Conservation (phyloP, 257 asterid genomes). For the Solanum peruvianum region DNA sequence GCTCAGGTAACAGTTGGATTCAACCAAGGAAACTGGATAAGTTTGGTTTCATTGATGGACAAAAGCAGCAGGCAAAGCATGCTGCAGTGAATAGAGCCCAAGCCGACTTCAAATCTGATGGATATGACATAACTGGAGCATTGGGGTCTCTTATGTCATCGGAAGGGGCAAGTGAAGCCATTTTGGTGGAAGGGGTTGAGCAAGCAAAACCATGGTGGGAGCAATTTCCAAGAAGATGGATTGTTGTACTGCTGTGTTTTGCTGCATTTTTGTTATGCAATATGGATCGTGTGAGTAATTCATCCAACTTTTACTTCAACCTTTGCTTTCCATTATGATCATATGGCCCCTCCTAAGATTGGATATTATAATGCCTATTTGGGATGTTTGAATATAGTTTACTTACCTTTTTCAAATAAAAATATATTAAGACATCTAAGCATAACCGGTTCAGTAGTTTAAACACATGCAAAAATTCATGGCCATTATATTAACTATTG, state of each 20-base stretch:
- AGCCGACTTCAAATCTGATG: conserved; percentile 77
- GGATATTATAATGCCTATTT: neutral
- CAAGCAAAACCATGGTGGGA: conserved; percentile 58
- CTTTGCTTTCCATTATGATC: neutral
- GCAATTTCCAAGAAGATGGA: conserved; percentile 83
- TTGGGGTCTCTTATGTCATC: conserved; percentile 37
- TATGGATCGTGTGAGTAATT: conserved; percentile 87
- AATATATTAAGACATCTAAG: neutral
- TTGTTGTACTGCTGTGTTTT: conserved; percentile 92
- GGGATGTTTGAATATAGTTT: neutral
- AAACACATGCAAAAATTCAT: neutral
- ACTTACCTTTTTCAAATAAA: neutral
- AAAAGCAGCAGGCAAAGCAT: conserved; percentile 26
- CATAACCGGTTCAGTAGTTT: neutral
- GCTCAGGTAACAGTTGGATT: conserved; percentile 18
- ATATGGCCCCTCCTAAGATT: neutral
- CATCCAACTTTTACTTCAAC: neutral
- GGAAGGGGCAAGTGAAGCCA: conserved; percentile 49
- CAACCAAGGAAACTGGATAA: conserved; percentile 32
- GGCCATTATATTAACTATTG: neutral
- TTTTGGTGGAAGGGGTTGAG: conserved; percentile 26
- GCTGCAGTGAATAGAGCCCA: conserved; percentile 38
- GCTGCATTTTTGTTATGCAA: conserved; percentile 87
- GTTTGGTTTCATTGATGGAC: conserved; percentile 29
- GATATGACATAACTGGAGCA: conserved; percentile 46